Conservation (phyloP, 148 eudicot species). For the Chenopodium berlandieri region DNA sequence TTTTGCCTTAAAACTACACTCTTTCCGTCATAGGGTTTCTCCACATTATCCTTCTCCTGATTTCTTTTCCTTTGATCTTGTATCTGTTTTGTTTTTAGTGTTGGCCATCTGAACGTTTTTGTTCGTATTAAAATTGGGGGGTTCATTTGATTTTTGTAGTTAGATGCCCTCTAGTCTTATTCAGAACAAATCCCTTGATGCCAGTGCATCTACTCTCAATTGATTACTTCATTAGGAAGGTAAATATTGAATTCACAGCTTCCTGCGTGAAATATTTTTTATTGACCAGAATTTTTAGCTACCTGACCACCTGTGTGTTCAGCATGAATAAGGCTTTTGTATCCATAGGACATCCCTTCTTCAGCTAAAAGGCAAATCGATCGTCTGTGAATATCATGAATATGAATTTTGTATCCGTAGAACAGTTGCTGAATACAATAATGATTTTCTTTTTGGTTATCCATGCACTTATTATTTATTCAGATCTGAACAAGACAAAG, state of each 20-base stretch:
- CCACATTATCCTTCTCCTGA: neutral
- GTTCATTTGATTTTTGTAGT: neutral
- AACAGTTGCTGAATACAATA: neutral
- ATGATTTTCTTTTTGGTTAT: neutral
- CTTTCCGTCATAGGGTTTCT: neutral
- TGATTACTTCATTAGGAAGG: neutral
- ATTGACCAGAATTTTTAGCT: neutral
- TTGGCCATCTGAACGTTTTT: neutral
- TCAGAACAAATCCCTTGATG: neutral
- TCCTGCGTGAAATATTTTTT: neutral
- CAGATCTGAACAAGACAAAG: slow-evolving; percentile 99
- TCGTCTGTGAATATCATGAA: neutral
- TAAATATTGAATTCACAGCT: neutral
- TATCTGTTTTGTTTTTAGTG: neutral
- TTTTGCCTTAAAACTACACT: neutral
- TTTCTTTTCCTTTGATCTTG: neutral
- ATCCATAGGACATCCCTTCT: neutral
- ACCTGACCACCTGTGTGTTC: neutral
- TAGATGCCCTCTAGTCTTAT: no score
- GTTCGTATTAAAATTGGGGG: neutral
- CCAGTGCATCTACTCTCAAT: neutral
- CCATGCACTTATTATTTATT: slow-evolving; percentile 1
- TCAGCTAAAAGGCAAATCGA: neutral
- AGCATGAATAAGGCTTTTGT: neutral
- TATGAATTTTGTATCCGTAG: neutral